phyloP scores from a whole-genome alignment of 768 basidiomycete genomes.

The Harrya chromipes region DNA sequence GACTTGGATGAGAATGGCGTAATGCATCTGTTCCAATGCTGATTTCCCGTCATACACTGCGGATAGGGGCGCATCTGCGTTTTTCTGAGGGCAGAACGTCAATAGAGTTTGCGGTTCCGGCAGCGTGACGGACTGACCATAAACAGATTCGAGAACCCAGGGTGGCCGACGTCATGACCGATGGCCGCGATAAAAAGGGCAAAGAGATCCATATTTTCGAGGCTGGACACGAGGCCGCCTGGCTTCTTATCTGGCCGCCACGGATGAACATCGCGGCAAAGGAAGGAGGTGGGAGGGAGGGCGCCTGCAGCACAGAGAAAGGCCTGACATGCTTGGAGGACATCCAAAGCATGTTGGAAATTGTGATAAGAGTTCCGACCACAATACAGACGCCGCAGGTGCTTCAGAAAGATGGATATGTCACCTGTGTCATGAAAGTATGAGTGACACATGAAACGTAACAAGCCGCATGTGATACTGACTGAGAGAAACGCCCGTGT shows the following conservation, averaged over 20 bases:
- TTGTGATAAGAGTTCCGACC: constrained; percentile 95
- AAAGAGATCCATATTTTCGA: constrained; percentile 73
- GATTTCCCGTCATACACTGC: constrained; percentile 87
- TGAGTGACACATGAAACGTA: constrained; percentile 19
- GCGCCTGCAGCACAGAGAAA: constrained; percentile 78
- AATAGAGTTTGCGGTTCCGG: neutral
- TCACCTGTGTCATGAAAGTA: constrained; percentile 47
- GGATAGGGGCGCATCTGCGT: constrained; percentile 86
- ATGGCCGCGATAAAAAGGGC: constrained; percentile 88
- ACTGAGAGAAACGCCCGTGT: constrained; percentile 58
- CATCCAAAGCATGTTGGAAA: constrained; percentile 95
- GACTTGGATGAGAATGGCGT: constrained; percentile 70
- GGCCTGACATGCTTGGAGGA: constrained; percentile 87
- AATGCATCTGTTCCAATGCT: constrained; percentile 91
- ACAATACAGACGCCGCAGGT: constrained; percentile 90
- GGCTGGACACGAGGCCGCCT: constrained; percentile 35
- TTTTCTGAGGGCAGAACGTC: constrained; percentile 58
- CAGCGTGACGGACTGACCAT: constrained; percentile 58
- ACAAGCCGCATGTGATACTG: constrained; percentile 32
- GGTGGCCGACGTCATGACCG: constrained; percentile 97
- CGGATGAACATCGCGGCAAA: constrained; percentile 37
- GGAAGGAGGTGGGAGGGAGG: constrained; percentile 72
- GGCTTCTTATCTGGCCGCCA: constrained; percentile 40
- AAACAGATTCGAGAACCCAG: constrained; percentile 90
- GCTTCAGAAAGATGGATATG: constrained; percentile 75